Evolutionary conservation across 495 filamentous ascomycete species (phyloP), one percentile per base, ranked within the genome.

Genomic region (Aeminium ludgeri): DNA sequence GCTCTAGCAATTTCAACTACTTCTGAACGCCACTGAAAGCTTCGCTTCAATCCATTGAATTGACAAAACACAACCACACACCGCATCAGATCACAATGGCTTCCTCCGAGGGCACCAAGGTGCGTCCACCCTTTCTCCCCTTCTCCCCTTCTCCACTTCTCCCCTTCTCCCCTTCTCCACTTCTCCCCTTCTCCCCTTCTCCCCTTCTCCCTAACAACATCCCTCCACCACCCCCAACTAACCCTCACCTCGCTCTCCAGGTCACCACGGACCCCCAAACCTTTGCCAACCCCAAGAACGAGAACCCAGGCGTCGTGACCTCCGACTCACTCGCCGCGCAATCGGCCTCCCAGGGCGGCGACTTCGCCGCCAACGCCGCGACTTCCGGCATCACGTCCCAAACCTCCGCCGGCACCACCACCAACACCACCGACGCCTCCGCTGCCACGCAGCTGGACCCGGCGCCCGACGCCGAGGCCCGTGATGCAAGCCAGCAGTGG

Each of bases 261-360:
- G 54, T 55, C 51, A 53, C 56, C 41, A 70, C 51, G 35, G 72
- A 78, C 53, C 66, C 68, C 30, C 45, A 50, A 35, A 49, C 68
- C 42, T 48, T 52, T 27, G 43, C 55, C 13, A 59, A 65, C 30
- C 59, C 63, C 37, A 65, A 64, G 30, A 40, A 56, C 12, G 76
- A 81, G 55, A 57, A 63, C 19, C 54, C 72, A 13, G 75, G 76
- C 42, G 57, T 69, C 32, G 54, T 80, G 10, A 57, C 70, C 23
- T 70, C 65, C 34, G 76, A 79, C 59, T 78, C 74, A 28, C 70
- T 81, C 25, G 76, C 76, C 23, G 75, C 67, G 33, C 71, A 79
- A 46, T 80, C 76, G 10, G 55, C 65, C 37, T 57, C 60, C 30
- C 34, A 49, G 12, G 66, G 66, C 34, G 74, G 74, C 42, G 53